Base-by-base conservation (phyloP, 1,139 yeast genomes). In the Diutina mesorugosa region DNA sequence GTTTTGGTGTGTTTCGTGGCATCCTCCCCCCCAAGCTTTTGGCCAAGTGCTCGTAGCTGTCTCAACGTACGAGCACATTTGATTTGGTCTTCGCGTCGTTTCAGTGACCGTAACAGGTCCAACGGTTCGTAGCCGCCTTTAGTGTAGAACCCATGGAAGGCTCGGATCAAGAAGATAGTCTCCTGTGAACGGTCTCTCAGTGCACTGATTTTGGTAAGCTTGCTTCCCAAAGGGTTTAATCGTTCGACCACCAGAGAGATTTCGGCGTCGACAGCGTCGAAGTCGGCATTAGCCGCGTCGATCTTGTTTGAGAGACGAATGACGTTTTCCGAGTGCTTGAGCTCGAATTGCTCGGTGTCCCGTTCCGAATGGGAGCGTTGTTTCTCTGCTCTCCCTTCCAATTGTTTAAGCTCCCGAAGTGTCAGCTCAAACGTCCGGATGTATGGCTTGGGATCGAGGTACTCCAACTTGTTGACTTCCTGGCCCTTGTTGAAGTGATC, bases 371-470 rank as follows among this genome's bases (percentile, higher is more conserved):
- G 71, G 1, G 68, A 71, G 60, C 80, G 83, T 58, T 76, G 77
- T 12, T 69, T 66, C 7, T 72, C 67, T 1, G 90, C 83, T 55
- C 84, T 84, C 1, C 74, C 75, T 55, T 77, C 77, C 54, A 90
- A 69, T 55, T 76, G 76, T 63, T 84, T 81, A 60, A 90, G 72
- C 65, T 89, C 95, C 57, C 84, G 77, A 54, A 90, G 72, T 1
- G 95, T 90, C 1, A 93, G 83, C 68, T 91, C 98, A 69, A 93
- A 91, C 0, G 97, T 89, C 64, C 97, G 80, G 57, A 93, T 93
- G 67, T 89, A 91, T 1, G 99, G 99, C 63, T 89, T 90, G 1
- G 99, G 97, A 67, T 93, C 97, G 57, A 87, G 68, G 66, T 79
- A 79, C 56, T 79, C 80, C 48, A 79, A 67, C 56, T 79, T 74